Evolutionary conservation across 306 rosid species (phyloP).

Genomic region (Trichosanthes cucumerina): DNA sequence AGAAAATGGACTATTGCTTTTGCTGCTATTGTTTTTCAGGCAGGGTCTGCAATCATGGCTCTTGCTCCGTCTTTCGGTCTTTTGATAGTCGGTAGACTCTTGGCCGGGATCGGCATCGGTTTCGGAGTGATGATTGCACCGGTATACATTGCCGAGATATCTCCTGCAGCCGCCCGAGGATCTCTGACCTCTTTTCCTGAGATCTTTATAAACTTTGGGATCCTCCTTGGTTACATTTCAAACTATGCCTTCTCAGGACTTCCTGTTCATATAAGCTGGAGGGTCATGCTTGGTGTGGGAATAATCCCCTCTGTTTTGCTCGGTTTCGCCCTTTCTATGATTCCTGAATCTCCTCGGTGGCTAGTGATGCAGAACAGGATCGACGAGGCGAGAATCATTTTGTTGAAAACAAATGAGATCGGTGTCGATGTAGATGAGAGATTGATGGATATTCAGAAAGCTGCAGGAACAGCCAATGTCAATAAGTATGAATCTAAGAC

Average conservation of each 20-base stretch:
- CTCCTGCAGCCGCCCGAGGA: constrained; percentile 63
- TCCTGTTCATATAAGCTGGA: constrained; percentile 67
- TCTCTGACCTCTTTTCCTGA: constrained; percentile 79
- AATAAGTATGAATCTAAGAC: constrained; percentile 45
- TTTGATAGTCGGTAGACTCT: constrained; percentile 51
- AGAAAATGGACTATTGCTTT: constrained; percentile 94
- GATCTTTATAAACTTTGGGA: constrained; percentile 73
- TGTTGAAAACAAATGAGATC: constrained; percentile 55
- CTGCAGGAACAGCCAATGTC: constrained; percentile 41
- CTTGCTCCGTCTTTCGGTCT: constrained; percentile 63
- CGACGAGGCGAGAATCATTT: constrained; percentile 71
- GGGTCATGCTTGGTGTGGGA: constrained; percentile 90
- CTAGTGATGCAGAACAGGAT: constrained; percentile 63
- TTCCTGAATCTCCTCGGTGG: constrained; percentile 95
- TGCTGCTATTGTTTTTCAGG: constrained; percentile 67
- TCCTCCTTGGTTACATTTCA: constrained; percentile 79
- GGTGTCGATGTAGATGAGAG: constrained; percentile 73
- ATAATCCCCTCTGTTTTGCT: constrained; percentile 67
- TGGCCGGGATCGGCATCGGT: constrained; percentile 84
- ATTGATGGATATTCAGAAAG: constrained; percentile 62
- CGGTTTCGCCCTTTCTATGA: constrained; percentile 66
- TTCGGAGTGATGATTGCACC: constrained; percentile 90
- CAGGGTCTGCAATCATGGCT: constrained; percentile 66
- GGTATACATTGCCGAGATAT: constrained; percentile 78
- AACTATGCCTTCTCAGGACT: constrained; percentile 74